phyloP scores from a whole-genome alignment of 2,329 filamentous ascomycete genomes.

The Alternaria rosae region DNA sequence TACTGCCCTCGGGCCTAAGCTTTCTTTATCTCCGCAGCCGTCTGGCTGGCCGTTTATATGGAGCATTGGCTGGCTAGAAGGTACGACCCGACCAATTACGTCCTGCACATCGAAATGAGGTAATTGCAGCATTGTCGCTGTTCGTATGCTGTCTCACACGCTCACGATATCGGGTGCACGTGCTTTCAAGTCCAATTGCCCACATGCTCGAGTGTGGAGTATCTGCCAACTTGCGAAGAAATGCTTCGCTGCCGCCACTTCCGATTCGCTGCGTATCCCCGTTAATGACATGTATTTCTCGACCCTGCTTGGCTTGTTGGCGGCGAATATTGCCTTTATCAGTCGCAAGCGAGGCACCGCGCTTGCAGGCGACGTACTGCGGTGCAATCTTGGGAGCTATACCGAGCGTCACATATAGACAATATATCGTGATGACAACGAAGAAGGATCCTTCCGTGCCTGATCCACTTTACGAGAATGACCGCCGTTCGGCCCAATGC shows the following conservation, averaged over 20 bases:
- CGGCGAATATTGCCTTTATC: neutral
- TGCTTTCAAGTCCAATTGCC: neutral
- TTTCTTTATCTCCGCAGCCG: neutral
- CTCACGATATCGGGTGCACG: neutral
- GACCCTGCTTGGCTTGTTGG: neutral
- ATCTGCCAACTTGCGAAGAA: neutral
- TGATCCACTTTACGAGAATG: constrained; percentile 1
- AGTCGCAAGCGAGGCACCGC: neutral
- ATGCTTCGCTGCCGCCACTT: constrained; percentile 4
- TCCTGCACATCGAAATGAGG: neutral
- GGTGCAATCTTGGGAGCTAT: neutral
- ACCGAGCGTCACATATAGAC: neutral
- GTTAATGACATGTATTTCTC: neutral
- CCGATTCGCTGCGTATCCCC: constrained; percentile 5
- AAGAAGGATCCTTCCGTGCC: constrained; percentile 4
- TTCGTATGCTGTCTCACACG: neutral
- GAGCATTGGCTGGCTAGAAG: neutral
- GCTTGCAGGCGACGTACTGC: neutral
- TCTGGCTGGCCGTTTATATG: neutral
- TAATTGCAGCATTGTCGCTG: neutral
- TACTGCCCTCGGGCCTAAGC: neutral
- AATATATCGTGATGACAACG: constrained; percentile 2
- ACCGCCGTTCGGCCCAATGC: constrained; percentile 12
- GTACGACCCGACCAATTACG: neutral
- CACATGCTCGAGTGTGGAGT: neutral